phyloP scores from a whole-genome alignment of 352 stramenopile genomes.

The Globisporangium cystogenes region DNA sequence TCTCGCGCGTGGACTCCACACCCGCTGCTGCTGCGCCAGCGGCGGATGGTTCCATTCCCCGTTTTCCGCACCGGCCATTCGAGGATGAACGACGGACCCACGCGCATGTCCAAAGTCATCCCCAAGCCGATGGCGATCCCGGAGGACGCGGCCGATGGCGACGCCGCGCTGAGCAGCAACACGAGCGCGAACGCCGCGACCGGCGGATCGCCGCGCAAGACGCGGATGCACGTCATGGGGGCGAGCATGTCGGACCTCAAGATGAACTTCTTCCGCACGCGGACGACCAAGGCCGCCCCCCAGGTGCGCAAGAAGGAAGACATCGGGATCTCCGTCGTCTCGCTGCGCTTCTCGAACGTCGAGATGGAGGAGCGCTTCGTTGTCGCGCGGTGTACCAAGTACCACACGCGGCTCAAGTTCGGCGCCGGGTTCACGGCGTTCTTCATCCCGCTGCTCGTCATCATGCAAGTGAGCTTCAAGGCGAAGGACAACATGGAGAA shows the following conservation, averaged over 20 bases:
- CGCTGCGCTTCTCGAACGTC: slow-evolving; percentile 58
- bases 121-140: slow-evolving; percentile 34
- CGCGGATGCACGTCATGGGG: slow-evolving; percentile 40
- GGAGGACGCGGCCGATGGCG: slow-evolving; percentile 15
- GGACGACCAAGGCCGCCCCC: slow-evolving; percentile 17
- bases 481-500: slow-evolving; percentile 47
- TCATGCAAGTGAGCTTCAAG: slow-evolving; percentile 86
- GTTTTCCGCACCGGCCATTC: slow-evolving; percentile 69
- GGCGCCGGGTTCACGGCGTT: slow-evolving; percentile 71
- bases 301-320: slow-evolving; percentile 57
- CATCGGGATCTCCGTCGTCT: slow-evolving; percentile 71
- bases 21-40: neutral
- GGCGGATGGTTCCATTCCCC: slow-evolving; percentile 62
- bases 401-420: slow-evolving; percentile 69
- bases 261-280: slow-evolving; percentile 65
- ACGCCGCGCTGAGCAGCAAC: slow-evolving; percentile 24
- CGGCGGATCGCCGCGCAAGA: slow-evolving; percentile 25
- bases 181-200: slow-evolving; percentile 17
- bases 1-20: too few species aligned
- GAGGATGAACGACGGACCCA: slow-evolving; percentile 66
- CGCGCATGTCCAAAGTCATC: slow-evolving; percentile 76
- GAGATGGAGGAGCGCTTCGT: slow-evolving; percentile 67
- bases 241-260: slow-evolving; percentile 61
- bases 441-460: slow-evolving; percentile 79
- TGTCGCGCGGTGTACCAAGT: slow-evolving; percentile 45